Base-by-base conservation (phyloP, 164 flowering plant species). In the Aristolochia fimbriata region DNA sequence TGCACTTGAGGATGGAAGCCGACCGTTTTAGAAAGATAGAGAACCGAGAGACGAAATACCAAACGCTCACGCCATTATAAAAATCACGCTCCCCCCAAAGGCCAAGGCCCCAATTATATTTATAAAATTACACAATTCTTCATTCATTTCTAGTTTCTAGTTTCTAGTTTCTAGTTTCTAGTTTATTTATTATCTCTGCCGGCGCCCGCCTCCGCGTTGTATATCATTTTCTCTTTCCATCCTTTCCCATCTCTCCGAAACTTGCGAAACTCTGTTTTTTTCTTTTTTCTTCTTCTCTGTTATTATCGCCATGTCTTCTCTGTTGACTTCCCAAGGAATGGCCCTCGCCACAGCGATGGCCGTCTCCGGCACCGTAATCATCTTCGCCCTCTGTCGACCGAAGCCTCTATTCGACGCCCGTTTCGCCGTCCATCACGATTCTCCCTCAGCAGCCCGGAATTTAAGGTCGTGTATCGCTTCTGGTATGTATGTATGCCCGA, bases 331-430 rank as follows among this genome's bases (percentile, higher is more conserved):
- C 12, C 88, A 86, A 23, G 74, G 50, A 13, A 33, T 81, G 69
- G 83, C 76, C 43, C 56, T 88, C 15, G 96, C 87, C 52, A 83
- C 93, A 0, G 93, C 84, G 78, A 80, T 86, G 87, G 93, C 85
- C 6, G 60, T 84, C 48, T 82, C 91, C 48, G 83, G 86, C 65
- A 81, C 86, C 16, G 77, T 83, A 6, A 67, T 88, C 19, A 76
- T 86, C 68, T 67, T 84, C 2, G 82, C 83, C 43, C 30, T 83
- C 9, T 74, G 82, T 61, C 77, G 70, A 5, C 87, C 84, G 47
- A 84, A 79, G 61, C 55, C 76, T 20, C 22, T 77, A 45, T 46
- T 65, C 24, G 23, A 47, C 45, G 55, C 65, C 58, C 65, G 43
- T n/a, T 37, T 62, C 37, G 41, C 58, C 41, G 17, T 43, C 22